Evolutionary conservation across 139 green algal species (phyloP).

Genomic region (Zygnema circumcarinatum): DNA sequence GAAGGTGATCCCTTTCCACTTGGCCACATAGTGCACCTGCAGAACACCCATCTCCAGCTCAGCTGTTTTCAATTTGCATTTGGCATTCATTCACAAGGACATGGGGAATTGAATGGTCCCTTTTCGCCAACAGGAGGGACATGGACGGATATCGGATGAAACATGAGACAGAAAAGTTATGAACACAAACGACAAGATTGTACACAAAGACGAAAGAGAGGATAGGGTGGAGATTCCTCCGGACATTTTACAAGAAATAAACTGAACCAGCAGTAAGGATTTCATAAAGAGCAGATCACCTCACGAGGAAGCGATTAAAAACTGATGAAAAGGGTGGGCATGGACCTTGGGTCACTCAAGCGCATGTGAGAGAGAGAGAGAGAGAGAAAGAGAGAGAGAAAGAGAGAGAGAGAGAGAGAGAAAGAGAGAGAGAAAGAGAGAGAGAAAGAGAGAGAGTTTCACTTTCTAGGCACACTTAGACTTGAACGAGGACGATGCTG

Average conservation of each 20-base stretch:
- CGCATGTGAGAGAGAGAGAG: too few relatives aligned
- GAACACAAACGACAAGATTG: too few relatives aligned
- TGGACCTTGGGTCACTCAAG: too few relatives aligned
- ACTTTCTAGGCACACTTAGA: not conserved
- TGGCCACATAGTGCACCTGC: slow-evolving; percentile 56
- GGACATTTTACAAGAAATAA: too few relatives aligned
- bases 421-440: not conserved
- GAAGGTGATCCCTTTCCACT: slow-evolving; percentile 63
- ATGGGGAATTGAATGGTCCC: not conserved
- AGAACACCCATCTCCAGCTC: not conserved
- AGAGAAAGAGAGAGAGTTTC: not conserved
- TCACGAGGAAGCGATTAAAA: too few relatives aligned
- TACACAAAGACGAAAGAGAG: too few relatives aligned
- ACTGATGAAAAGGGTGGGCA: too few relatives aligned
- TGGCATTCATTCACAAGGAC: not conserved
- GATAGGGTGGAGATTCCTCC: too few relatives aligned
- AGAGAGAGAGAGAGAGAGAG: slow-evolving; percentile 3
- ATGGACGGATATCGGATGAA: not conserved
- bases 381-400: too few relatives aligned
- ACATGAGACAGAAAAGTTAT: not conserved
- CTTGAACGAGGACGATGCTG: not conserved
- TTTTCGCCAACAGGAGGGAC: not conserved
- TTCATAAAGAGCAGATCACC: too few relatives aligned
- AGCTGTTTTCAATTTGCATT: too few relatives aligned
- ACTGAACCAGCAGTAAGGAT: too few relatives aligned